Evolutionary conservation across 1,139 yeast genomes (phyloP).

Genomic region (Suhomyces choctaworum): DNA sequence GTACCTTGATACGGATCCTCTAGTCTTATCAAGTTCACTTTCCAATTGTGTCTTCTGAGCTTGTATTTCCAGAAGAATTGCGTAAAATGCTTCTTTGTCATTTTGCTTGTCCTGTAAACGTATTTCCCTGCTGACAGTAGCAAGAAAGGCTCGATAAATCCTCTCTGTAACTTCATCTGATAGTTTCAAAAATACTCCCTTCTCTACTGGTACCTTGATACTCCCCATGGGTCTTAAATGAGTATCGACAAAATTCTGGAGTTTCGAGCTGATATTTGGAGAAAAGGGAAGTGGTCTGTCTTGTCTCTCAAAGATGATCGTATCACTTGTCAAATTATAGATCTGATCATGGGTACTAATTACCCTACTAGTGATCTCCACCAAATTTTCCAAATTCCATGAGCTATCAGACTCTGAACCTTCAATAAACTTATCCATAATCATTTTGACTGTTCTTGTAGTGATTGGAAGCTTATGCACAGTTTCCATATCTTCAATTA

Average conservation of each 20-base stretch:
- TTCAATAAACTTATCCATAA: constrained; percentile 14
- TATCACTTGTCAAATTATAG: constrained; percentile 23
- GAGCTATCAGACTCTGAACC: neutral
- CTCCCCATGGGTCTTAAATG: constrained; percentile 10
- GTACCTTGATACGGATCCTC: constrained; percentile 6
- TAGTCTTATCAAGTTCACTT: constrained; percentile 11
- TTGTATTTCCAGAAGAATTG: constrained; percentile 15
- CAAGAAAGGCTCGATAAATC: constrained; percentile 19
- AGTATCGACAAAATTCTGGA: constrained; percentile 17
- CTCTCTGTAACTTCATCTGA: constrained; percentile 20
- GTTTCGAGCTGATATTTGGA: constrained; percentile 16
- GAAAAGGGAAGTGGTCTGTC: constrained; percentile 8
- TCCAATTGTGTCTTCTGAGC: constrained; percentile 14
- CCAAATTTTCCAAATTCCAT: constrained; percentile 15
- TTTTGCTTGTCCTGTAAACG: neutral
- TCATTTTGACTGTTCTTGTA: constrained; percentile 24
- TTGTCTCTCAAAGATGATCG: constrained; percentile 8
- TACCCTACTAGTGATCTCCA: constrained; percentile 19
- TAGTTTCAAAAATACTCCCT: constrained; percentile 27
- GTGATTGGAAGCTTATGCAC: constrained; percentile 27
- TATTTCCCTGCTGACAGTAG: constrained; percentile 12
- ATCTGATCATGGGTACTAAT: constrained; percentile 22
- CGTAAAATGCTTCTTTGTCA: constrained; percentile 3
- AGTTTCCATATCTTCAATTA: constrained; percentile 21
- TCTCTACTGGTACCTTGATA: constrained; percentile 13